phyloP scores from a whole-genome alignment of 805 yeast species.

The Metschnikowia cubensis region DNA sequence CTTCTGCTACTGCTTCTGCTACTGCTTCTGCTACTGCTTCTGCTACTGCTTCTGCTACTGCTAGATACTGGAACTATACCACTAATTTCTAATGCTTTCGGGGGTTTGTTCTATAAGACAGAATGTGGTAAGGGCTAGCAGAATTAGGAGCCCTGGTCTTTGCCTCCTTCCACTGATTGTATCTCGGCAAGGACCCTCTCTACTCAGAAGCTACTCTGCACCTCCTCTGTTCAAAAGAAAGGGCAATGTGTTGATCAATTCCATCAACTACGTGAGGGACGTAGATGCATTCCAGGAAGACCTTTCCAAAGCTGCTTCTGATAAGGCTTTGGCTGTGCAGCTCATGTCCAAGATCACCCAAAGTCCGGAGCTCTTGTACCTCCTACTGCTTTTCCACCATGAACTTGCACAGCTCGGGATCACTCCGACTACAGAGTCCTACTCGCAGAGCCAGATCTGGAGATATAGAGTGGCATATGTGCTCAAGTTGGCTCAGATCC shows the following conservation, averaged over 20 bases:
- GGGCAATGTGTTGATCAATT: conserved; percentile 11
- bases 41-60: background rate
- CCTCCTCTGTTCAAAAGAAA: conserved; percentile 13
- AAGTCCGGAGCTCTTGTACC: conserved; percentile 28
- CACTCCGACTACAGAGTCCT: conserved; percentile 12
- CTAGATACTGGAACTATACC: no score
- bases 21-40: background rate
- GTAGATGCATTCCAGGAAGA: conserved; percentile 25
- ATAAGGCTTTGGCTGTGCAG: conserved; percentile 20
- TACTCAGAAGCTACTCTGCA: conserved; percentile 4
- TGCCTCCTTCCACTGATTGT: background rate
- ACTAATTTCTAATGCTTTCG: background rate
- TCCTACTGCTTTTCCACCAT: conserved; percentile 29
- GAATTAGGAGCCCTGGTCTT: background rate
- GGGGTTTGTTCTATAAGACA: background rate
- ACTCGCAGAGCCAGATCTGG: conserved; percentile 9
- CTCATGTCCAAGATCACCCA: conserved; percentile 22
- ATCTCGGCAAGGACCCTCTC: background rate
- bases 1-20: background rate
- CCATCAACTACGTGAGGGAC: conserved; percentile 26
- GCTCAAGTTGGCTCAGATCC: conserved; percentile 25
- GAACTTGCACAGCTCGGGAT: conserved; percentile 31
- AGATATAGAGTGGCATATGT: conserved; percentile 20
- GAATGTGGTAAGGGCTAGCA: background rate
- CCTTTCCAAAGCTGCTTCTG: conserved; percentile 19